Evolutionary conservation across 225 moss, liverwort and hornwort species (phyloP).

Genomic region (Pseudoscleropodium purum): DNA sequence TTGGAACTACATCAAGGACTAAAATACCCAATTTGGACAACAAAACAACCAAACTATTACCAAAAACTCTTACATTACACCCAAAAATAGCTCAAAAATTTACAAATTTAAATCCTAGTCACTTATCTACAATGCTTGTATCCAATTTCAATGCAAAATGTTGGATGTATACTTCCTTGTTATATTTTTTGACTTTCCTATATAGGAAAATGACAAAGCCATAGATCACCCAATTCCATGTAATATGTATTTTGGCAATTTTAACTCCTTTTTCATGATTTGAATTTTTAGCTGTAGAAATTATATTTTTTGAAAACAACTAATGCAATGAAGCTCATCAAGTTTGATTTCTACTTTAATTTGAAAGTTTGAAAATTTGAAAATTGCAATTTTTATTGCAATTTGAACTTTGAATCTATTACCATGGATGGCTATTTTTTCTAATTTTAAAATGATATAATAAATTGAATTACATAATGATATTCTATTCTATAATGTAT

Average conservation of each 20-base stretch:
- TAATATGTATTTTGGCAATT: not conserved
- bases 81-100: no score
- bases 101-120: no score
- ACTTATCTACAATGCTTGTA: no score
- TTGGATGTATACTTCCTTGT: not conserved
- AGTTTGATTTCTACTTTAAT: not conserved
- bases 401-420: not conserved
- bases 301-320: not conserved
- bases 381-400: not conserved
- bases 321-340: not conserved
- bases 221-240: not conserved
- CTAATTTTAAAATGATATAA: rapidly evolving
- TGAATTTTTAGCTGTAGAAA: not conserved
- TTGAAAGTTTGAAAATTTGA: not conserved
- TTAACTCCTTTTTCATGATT: not conserved
- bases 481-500: not conserved
- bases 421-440: not conserved
- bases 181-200: not conserved
- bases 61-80: no score
- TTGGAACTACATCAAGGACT: no score
- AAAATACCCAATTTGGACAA: no score
- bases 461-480: not conserved
- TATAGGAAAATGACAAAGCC: not conserved
- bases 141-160: not conserved
- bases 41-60: no score